Evolutionary conservation across 2,329 filamentous ascomycete species (phyloP), one percentile per base, ranked within the genome.

Genomic region (Allantophomopsis cytisporea): DNA sequence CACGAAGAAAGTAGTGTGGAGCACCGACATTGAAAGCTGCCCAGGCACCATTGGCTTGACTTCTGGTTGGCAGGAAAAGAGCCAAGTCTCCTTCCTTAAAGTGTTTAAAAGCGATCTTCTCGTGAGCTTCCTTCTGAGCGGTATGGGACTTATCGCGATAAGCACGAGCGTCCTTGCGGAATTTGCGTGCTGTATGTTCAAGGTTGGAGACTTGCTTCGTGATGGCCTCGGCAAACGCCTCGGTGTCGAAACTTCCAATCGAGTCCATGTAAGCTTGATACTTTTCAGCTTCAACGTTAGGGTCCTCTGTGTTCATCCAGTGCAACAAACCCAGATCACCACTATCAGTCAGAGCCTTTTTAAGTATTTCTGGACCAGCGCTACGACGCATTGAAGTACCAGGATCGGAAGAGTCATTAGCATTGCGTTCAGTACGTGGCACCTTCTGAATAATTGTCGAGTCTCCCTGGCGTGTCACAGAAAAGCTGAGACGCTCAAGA

Each of bases 21-120:
- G 89, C 94, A 1, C 88, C 89, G 23, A 98, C 84, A 52, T 98
- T 98, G 70, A 98, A 98, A 1, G 91, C 91, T 5, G 91, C 91
- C 91, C 91, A 98, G 1, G 91, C 89, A 13, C 89, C 83, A 4
- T 87, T 91, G 31, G 83, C 84, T 60, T 96, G 88, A 55, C 95
- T 96, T 30, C 89, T 73, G 0, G 91, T 98, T 0, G 91, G 91
- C 32, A 98, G 64, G 64, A 98, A 98, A 2, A 98, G 61, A 11
- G 89, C 91, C 12, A 98, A 69, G 54, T 98, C 91, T 7, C 91
- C 89, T 59, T 95, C 88, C 55, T 95, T 96, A 66, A 98, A 98
- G 38, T 89, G 80, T 44, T 82, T 81, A 57, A 91, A 95, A 2
- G 91, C 88, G 54, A 98, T 95, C 65, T 96, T 96, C 49, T 94